Evolutionary conservation across 305 asterid species (phyloP), one percentile per base, ranked within the genome.

Genomic region (Fraxinus albicans): DNA sequence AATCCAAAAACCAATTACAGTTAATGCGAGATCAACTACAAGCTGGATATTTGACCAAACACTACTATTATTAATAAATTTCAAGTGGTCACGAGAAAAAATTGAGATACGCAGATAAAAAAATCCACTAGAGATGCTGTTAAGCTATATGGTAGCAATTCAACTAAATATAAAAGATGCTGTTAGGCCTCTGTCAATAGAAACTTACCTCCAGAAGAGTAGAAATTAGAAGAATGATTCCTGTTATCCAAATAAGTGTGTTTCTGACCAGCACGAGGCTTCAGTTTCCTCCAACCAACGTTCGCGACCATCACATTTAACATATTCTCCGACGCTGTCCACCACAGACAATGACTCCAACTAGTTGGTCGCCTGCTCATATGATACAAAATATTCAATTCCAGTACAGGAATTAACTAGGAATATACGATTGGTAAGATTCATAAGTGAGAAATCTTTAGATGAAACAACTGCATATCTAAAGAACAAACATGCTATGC

Each of bases 221-320:
- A 85, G 99, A 93, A 86, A 95, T 84, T 78, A 96, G 86, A 77
- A 96, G 97, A 87, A 96, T 84, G 89, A 95, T 89, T 81, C 98
- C 99, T 21, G 99, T 96, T 77, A 88, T 90, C 99, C 98, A 96
- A 83, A 98, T 98, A 87, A 96, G 86, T 9, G 93, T 89, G 47
- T 50, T 77, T 77, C 99, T 87, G 83, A 95, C 99, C 60, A 95
- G 87, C 25, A 72, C 7, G 90, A n/a, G 78, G 77, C 34, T 69
- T 86, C 77, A 33, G 83, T 75, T 91, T 93, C 98, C 91, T 85
- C 90, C 87, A 95, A 86, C 81, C 55, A 87, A 72, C 98, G 97
- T 63, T 95, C 85, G 88, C 50, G 77, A 85, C 69, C 31, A 86
- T 85, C 81, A 89, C 83, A 47, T 88, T 91, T 80, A 95, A 88